Conservation (phyloP, 176 grass and related monocot species). For the Musa schizocarpa region DNA sequence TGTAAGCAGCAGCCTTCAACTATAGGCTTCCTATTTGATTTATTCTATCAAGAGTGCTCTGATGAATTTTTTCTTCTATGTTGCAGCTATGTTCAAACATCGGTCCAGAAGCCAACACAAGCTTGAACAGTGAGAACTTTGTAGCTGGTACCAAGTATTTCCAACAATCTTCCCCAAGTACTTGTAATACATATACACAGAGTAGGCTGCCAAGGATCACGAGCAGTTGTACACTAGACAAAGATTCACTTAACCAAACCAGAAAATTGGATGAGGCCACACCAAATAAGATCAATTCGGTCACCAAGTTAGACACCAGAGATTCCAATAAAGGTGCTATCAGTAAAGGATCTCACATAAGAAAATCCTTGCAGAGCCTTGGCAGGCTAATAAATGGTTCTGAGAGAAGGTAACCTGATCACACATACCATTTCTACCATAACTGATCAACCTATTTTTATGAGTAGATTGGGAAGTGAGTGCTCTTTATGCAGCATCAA, state of each 20-base stretch:
- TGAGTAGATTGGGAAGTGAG: too few relatives aligned
- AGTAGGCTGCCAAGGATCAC: conserved; percentile 5
- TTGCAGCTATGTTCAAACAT: neutral
- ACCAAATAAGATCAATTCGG: conserved; percentile 25
- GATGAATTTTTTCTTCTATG: neutral
- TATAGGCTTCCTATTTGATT: neutral
- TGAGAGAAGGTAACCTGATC: conserved; percentile 50
- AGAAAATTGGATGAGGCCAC: conserved; percentile 25
- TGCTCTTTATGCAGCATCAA: too few relatives aligned
- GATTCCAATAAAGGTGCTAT: conserved; percentile 26
- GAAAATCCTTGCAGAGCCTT: conserved; percentile 79
- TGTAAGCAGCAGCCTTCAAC: neutral
- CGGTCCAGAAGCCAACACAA: neutral
- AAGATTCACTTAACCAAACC: conserved; percentile 35
- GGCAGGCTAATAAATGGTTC: conserved; percentile 73
- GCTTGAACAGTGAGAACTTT: conserved; percentile 26
- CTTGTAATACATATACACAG: conserved; percentile 12
- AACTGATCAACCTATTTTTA: too few relatives aligned
- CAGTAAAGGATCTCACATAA: conserved; percentile 67
- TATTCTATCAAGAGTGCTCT: neutral
- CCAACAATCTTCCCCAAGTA: conserved; percentile 23
- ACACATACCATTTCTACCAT: neutral
- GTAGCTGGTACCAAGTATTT: conserved; percentile 27
- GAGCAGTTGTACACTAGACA: conserved; percentile 40
- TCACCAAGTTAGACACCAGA: conserved; percentile 33